Percentiles rank a stretch among this genome's conserved stretches.
These are phyloP conservation scores for Mycena polygramma DNA, from an alignment of 768 basidiomycete species.

Conservation along the genomic window DNA sequence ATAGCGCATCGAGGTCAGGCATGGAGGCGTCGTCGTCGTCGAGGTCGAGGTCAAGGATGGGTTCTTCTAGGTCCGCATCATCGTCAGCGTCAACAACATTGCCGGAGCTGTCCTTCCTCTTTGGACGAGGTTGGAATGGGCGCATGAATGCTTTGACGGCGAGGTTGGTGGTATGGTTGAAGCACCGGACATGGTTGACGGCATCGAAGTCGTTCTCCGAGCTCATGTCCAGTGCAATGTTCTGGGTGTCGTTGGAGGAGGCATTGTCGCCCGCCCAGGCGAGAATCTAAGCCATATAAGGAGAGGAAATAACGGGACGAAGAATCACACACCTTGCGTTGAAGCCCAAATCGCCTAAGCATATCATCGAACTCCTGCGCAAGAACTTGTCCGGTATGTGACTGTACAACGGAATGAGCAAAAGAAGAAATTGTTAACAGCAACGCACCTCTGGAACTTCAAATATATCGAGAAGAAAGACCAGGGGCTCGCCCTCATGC, in stretches of 20 bases:
- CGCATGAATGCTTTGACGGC: conserved; percentile 12
- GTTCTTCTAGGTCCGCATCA: background rate
- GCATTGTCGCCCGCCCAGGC: conserved; percentile 45
- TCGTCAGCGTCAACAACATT: background rate
- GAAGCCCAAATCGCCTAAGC: conserved; percentile 38
- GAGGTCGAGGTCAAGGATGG: background rate
- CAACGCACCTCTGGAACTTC: background rate
- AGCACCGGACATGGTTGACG: conserved; percentile 19
- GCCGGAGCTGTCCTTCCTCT: conserved; percentile 5
- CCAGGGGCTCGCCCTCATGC: background rate
- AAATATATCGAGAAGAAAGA: background rate
- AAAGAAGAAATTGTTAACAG: background rate
- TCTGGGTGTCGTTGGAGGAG: conserved; percentile 43
- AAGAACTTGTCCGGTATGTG: conserved; percentile 42
- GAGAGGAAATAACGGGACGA: background rate
- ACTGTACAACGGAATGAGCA: conserved; percentile 30
- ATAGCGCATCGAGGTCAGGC: background rate
- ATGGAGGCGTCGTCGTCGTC: background rate
- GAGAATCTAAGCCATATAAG: conserved; percentile 1
- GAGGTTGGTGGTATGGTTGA: conserved; percentile 12
- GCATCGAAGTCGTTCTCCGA: conserved; percentile 30
- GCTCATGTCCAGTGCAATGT: conserved; percentile 22
- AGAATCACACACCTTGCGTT: conserved; percentile 39
- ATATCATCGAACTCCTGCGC: conserved; percentile 39
- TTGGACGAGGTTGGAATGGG: conserved; percentile 12